Evolutionary conservation across 2,329 filamentous ascomycete species (phyloP), one percentile per base, ranked within the genome.

Genomic region (Dendrostoma leiphaemia): DNA sequence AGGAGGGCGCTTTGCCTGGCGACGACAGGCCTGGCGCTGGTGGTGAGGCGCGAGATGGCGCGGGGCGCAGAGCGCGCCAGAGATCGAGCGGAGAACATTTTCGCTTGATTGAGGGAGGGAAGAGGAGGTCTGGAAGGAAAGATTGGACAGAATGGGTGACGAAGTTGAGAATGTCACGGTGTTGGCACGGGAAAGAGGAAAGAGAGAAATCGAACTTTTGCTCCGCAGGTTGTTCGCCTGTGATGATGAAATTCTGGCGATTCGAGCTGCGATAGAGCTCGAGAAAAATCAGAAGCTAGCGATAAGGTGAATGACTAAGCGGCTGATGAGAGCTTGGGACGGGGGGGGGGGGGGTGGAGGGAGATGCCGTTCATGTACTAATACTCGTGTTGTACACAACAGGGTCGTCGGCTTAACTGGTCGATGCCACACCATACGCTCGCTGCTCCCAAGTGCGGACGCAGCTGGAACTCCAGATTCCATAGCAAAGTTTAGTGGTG

Each of bases 41-140:
- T 70, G 59, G 81, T 74, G 60, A 87, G 66, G 63, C 86, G 82
- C 62, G 81, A 74, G 51, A 87, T 64, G 54, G 79, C 77, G 68
- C 86, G 83, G 63, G 88, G 86, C 67, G 85, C 82, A 47, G 84
- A 81, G 69, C 88, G 86, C 67, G 82, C 78, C 60, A 88, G 68
- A 57, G 79, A 74, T 69, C 88, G 81, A 62, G 90, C 75, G 61
- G 87, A 86, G 67, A 91, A 76, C 89, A 91, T 91, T 61, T 65
- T 81, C 71, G 34, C 54, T 46, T 51, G 8, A 38, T 44, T 41
- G 46, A 58, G 50, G 32, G 45, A 45, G 23, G 50, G 38, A 48
- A 46, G 45, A 53, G 35, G 13, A 31, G 32, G 12, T 3, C 7
- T 49, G 50, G 60, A 49, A 49, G n/a, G n/a, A n/a, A n/a, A n/a